Conservation (phyloP, 495 filamentous ascomycete genomes). For the Parmelia sp. region DNA sequence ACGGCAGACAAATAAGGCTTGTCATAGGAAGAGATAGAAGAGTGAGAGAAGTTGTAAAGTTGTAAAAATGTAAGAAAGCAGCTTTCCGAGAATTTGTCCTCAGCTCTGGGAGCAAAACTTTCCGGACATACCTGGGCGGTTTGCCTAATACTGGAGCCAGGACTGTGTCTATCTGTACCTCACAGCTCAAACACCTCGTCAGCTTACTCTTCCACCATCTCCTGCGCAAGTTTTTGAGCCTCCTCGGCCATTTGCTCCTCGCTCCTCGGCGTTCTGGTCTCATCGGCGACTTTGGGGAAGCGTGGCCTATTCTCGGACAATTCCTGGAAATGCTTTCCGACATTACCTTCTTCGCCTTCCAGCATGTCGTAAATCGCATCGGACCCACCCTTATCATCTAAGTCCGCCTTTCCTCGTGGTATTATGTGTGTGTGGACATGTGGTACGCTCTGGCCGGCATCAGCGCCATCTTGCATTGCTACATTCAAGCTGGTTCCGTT, state of each 20-base stretch:
- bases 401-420: conserved; percentile 56
- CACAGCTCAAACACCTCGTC: not conserved
- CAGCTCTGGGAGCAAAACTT: not conserved
- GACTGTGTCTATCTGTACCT: not conserved
- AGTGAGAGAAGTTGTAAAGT: conserved; percentile 50
- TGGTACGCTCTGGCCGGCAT: conserved; percentile 82
- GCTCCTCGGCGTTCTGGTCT: conserved; percentile 58
- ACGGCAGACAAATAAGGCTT: conserved; percentile 58
- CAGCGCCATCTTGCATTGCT: conserved; percentile 82
- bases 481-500: conserved; percentile 70
- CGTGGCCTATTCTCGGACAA: conserved; percentile 30
- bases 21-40: conserved; percentile 62
- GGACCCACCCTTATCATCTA: conserved; percentile 45
- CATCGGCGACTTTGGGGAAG: conserved; percentile 60
- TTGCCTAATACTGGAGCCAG: not conserved
- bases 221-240: conserved; percentile 56
- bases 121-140: not conserved
- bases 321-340: conserved; percentile 44
- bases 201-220: conserved; percentile 40
- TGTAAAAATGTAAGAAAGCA: conserved; percentile 45
- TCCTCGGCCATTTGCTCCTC: conserved; percentile 75
- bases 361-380: conserved; percentile 73
- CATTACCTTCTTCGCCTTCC: conserved; percentile 78
- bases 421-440: conserved; percentile 96
- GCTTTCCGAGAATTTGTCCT: not conserved